Evolutionary conservation across 345 rosid genomes (phyloP), one percentile per base, ranked within the genome.

Genomic region (Hypericum androsaemum): DNA sequence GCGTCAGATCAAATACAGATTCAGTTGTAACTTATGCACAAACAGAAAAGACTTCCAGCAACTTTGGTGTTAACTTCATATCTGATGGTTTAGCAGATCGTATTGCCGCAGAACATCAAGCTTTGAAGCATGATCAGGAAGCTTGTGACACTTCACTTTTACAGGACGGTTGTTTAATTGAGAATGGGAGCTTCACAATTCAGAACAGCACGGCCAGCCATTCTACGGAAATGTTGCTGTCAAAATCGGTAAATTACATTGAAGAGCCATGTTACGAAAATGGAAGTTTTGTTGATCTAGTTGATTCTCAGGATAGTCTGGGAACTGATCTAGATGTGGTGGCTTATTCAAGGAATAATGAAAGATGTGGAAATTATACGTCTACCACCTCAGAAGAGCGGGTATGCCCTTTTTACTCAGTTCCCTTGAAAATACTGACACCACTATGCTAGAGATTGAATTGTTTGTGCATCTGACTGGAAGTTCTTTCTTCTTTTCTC

Each of bases 321-420:
- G 64, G 52, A 62, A 61, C 58, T 41, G 75, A 56, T 40, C 58
- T 54, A 51, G 67, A 63, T 55, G 72, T 57, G 50, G 50, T 67
- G 36, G 73, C 68, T 59, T 48, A 65, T 60, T 66, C 77, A 52
- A 71, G 74, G 42, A 71, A 65, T 62, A 71, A 64, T 12, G 60
- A 45, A 41, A 73, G 45, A 56, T 67, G 60, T 41, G 59, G 65
- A 63, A 74, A 63, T 43, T 58, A 53, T 70, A 43, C 72, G 61
- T 69, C 71, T 41, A 54, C 68, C 59, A 66, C 52, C 69, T 59
- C 70, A n/a, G 82, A 63, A 59, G 82, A 78, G 54, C 82, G 67
- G 82, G 96, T 88, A 69, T 39, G 15, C 12, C 59, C 57, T 56
- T 47, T 15, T 60, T 43, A 43, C 14, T 42, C 32, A 32, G 22